Conservation (phyloP, 1,284 basidiomycete genomes). For the Cryptococcus jaspeensis region DNA sequence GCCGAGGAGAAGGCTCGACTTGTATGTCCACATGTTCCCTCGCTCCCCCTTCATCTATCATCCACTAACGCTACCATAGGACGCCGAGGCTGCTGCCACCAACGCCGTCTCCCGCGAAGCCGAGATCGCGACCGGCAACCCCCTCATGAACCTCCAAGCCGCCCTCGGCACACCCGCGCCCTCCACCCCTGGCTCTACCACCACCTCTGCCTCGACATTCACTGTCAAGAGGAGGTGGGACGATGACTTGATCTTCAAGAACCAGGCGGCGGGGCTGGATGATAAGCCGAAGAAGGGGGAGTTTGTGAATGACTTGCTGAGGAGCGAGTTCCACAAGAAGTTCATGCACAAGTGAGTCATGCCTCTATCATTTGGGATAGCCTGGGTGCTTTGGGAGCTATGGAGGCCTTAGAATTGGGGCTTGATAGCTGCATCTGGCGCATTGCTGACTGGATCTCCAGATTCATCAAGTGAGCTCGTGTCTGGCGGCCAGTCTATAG, state of each 20-base stretch:
- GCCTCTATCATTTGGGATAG: neutral
- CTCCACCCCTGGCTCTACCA: constrained; percentile 66
- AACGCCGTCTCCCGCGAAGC: constrained; percentile 68
- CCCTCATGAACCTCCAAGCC: constrained; percentile 80
- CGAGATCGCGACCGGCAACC: constrained; percentile 81
- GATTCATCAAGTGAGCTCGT: constrained; percentile 9
- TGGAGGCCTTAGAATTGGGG: neutral
- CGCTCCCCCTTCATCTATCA: neutral
- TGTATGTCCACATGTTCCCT: neutral
- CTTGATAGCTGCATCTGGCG: too few species aligned
- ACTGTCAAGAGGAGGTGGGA: constrained; percentile 93
- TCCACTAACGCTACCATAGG: constrained; percentile 49
- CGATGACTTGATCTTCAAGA: constrained; percentile 96
- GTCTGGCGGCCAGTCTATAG: neutral
- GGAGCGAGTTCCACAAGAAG: constrained; percentile 79
- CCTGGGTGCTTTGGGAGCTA: neutral
- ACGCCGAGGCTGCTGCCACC: constrained; percentile 68
- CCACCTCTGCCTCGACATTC: constrained; percentile 56
- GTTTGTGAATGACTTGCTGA: constrained; percentile 88
- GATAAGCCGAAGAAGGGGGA: constrained; percentile 68
- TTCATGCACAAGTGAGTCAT: constrained; percentile 49
- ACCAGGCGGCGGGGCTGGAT: constrained; percentile 70
- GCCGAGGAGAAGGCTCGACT: constrained; percentile 83
- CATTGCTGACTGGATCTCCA: neutral
- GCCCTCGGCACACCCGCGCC: constrained; percentile 66